phyloP scores from a whole-genome alignment of 495 filamentous ascomycete genomes.

The Xylaria cubensis region DNA sequence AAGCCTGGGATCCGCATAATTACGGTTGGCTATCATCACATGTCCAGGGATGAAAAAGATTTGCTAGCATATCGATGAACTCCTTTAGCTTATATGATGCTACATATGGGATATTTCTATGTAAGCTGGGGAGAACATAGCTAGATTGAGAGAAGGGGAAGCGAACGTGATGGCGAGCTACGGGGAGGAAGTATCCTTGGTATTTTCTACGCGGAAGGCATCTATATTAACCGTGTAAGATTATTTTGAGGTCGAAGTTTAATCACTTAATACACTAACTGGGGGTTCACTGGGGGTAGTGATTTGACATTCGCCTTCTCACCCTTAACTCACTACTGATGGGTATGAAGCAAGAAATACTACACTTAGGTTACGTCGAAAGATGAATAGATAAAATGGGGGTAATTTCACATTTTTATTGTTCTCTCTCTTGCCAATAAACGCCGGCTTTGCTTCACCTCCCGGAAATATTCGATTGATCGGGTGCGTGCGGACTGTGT shows the following conservation, averaged over 20 bases:
- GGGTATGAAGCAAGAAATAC: not conserved
- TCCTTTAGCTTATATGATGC: not conserved
- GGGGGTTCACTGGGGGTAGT: too few species aligned
- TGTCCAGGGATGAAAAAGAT: not conserved
- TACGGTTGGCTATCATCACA: not conserved
- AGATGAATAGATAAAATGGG: not conserved
- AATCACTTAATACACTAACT: not conserved
- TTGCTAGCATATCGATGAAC: not conserved
- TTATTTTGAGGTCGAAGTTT: not conserved
- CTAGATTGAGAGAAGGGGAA: not conserved
- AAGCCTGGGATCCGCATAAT: not conserved
- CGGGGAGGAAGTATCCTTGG: not conserved
- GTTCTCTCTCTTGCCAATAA: not conserved
- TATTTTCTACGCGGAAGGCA: not conserved
- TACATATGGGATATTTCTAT: not conserved
- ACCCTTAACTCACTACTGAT: not conserved
- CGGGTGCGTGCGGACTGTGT: not conserved
- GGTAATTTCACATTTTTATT: constrained; percentile 8
- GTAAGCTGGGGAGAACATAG: not conserved
- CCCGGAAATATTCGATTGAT: not conserved
- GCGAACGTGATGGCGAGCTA: not conserved
- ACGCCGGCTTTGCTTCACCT: not conserved
- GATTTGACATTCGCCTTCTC: not conserved
- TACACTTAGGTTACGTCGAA: not conserved
- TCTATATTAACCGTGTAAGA: not conserved